Evolutionary conservation across 352 stramenopile genomes (phyloP), one percentile per base, ranked within the genome.

Genomic region (Thraustotheca clavata): DNA sequence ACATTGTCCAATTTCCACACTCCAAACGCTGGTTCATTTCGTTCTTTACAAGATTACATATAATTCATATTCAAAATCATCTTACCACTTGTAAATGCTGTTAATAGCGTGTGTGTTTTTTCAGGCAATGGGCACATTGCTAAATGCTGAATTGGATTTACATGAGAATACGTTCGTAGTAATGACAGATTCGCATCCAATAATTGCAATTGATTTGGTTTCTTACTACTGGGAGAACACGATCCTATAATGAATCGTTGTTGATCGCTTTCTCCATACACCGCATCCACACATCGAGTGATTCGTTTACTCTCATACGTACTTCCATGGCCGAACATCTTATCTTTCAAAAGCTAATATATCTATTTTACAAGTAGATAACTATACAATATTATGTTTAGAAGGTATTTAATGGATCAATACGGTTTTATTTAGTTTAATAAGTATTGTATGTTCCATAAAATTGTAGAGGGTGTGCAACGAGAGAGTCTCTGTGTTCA

Each of bases 231-330:
- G 4, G 57, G 57, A 11, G 71, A 73, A 16, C 75, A 76, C 18
- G 79, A 89, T 54, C 82, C 82, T 11, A 88, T 59, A 40, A 91
- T 68, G 67, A 89, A 93, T 55, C 76, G 80, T 59, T 74, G 69
- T 41, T 70, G 67, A 40, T 85, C 75, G 46, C 83, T 89, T 35
- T 90, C 77, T 4, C 67, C 80, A 24, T 85, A 49, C 32, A 91
- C 60, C 16, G 84, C 76, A 49, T 90, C 84, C 34, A 94, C 69
- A 36, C 76, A 82, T 9, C 84, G 82, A 40, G 82, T 73, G 47
- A 65, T 65, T 29, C 57, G 57, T 33, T 65, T 65, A 29, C 6
- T 46, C 39, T 65, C 57, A 33, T 65, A 33, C 20, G 38, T 65
- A 31, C 36, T 12, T 18, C 31, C 57, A 31, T 43, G 46, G 7